phyloP scores from a whole-genome alignment of 2,329 filamentous ascomycete species.

The Sphaerulina populicola region DNA sequence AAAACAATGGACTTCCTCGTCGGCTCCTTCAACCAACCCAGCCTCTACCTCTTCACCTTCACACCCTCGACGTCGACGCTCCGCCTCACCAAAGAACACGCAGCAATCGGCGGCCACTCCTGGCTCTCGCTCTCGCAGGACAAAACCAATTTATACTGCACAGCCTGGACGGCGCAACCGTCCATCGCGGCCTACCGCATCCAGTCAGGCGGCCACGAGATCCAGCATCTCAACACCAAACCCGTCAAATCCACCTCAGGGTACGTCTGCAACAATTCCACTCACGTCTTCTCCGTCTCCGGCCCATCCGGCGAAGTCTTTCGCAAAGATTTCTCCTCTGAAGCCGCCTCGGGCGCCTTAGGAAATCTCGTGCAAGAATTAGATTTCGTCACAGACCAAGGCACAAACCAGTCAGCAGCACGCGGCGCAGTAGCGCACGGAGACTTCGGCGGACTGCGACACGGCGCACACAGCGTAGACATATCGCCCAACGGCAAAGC shows the following conservation, averaged over 20 bases:
- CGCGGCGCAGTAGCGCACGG: slow-evolving; percentile 29
- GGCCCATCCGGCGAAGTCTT: slow-evolving; percentile 33
- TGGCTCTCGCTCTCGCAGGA: slow-evolving; percentile 31
- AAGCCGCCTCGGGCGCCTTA: too few relatives aligned
- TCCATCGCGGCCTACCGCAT: slow-evolving; percentile 30
- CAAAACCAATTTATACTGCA: slow-evolving; percentile 29
- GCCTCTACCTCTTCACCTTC: slow-evolving; percentile 31
- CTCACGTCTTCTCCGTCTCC: slow-evolving; percentile 30
- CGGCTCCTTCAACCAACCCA: slow-evolving; percentile 30
- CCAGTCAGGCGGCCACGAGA: slow-evolving; percentile 17
- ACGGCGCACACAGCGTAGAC: slow-evolving; percentile 31
- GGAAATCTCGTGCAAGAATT: slow-evolving; percentile 29
- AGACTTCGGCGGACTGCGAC: slow-evolving; percentile 31
- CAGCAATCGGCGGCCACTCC: slow-evolving; percentile 31
- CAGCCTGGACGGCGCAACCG: slow-evolving; percentile 32
- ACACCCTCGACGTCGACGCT: slow-evolving; percentile 20
- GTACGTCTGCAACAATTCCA: slow-evolving; percentile 29
- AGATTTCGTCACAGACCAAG: slow-evolving; percentile 27
- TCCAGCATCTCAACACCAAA: slow-evolving; percentile 30
- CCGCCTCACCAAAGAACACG: slow-evolving; percentile 23
- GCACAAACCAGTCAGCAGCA: slow-evolving; percentile 25
- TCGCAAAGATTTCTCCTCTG: too few relatives aligned
- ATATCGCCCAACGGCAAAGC: slow-evolving; percentile 26
- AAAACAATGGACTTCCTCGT: slow-evolving; percentile 32
- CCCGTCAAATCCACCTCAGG: slow-evolving; percentile 28